Percentiles rank a stretch among this genome's conserved stretches.
Conservation (phyloP, 768 basidiomycete species). For the Amanita rubescens region DNA sequence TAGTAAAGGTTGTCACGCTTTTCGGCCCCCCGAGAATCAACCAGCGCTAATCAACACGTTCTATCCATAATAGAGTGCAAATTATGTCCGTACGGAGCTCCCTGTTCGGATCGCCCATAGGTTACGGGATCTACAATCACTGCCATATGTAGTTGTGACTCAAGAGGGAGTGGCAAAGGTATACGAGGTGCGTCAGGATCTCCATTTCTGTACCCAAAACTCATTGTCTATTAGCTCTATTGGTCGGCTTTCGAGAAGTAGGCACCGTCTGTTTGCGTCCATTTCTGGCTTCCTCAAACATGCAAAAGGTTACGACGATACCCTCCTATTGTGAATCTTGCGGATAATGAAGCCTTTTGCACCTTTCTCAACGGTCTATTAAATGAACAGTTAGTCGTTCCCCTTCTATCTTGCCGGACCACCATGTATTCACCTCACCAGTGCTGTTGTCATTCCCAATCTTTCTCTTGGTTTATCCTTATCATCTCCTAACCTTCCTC, state of each 20-base stretch:
- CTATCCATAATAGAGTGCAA: conserved; percentile 57
- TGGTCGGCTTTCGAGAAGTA: conserved; percentile 86
- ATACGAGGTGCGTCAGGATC: conserved; percentile 55
- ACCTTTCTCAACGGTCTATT: conserved; percentile 56
- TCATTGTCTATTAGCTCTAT: conserved; percentile 51
- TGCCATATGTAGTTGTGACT: conserved; percentile 83
- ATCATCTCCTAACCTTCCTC: conserved; percentile 71
- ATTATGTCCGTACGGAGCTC: conserved; percentile 85
- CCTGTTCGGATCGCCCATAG: conserved; percentile 86
- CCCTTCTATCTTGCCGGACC: conserved; percentile 6
- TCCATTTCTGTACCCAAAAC: not conserved
- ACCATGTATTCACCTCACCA: conserved; percentile 19
- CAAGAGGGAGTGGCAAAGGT: conserved; percentile 79
- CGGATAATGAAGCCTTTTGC: conserved; percentile 79
- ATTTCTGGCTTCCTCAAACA: not conserved
- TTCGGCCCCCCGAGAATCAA: not conserved
- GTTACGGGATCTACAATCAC: conserved; percentile 75
- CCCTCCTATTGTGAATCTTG: conserved; percentile 61
- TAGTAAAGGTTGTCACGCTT: conserved; percentile 52
- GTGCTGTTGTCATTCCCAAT: conserved; percentile 73
- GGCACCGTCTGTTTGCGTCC: conserved; percentile 6
- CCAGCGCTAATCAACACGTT: not conserved
- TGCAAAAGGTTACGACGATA: conserved; percentile 59
- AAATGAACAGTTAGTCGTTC: conserved; percentile 60
- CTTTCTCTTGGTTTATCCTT: conserved; percentile 77